Percentiles rank a stretch among this genome's conserved stretches.
These are phyloP conservation scores for Pseudogymnoascus sp. DNA, from an alignment of 2,329 filamentous ascomycete species.

Conservation along the genomic window DNA sequence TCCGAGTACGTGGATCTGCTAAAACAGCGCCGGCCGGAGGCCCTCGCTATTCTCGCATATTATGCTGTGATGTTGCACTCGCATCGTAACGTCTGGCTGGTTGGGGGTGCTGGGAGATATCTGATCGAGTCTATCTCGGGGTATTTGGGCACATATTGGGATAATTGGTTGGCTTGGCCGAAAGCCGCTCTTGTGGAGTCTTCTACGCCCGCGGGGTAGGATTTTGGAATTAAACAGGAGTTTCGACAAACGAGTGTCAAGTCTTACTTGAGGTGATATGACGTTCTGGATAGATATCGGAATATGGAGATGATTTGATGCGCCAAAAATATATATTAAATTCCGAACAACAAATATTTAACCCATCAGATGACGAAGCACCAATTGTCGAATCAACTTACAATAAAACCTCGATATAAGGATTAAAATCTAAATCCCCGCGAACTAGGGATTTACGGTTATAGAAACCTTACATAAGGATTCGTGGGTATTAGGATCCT, in stretches of 20 bases:
- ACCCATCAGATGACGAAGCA: not conserved
- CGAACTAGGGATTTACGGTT: too few relatives aligned
- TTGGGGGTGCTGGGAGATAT: conserved; percentile 21
- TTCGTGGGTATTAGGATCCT: too few relatives aligned
- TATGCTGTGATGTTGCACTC: conserved; percentile 31
- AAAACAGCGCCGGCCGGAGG: conserved; percentile 27
- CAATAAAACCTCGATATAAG: too few relatives aligned
- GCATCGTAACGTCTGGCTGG: conserved; percentile 20
- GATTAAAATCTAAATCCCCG: too few relatives aligned
- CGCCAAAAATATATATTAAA: not conserved
- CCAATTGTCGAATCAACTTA: not conserved
- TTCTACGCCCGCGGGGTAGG: not conserved
- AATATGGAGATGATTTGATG: not conserved
- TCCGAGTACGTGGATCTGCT: conserved; percentile 28
- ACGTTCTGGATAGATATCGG: not conserved
- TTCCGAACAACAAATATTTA: not conserved
- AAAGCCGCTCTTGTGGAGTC: not conserved
- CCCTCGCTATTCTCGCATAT: conserved; percentile 31
- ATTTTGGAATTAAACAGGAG: not conserved
- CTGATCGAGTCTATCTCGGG: conserved; percentile 20
- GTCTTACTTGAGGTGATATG: not conserved
- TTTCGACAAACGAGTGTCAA: not conserved
- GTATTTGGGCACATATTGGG: conserved; percentile 19
- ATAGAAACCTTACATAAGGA: too few relatives aligned
- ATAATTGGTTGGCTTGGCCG: conserved; percentile 13